Evolutionary conservation across 202 grass and related monocot genomes (phyloP).

Genomic region (Schoenoplectus tabernaemontani): DNA sequence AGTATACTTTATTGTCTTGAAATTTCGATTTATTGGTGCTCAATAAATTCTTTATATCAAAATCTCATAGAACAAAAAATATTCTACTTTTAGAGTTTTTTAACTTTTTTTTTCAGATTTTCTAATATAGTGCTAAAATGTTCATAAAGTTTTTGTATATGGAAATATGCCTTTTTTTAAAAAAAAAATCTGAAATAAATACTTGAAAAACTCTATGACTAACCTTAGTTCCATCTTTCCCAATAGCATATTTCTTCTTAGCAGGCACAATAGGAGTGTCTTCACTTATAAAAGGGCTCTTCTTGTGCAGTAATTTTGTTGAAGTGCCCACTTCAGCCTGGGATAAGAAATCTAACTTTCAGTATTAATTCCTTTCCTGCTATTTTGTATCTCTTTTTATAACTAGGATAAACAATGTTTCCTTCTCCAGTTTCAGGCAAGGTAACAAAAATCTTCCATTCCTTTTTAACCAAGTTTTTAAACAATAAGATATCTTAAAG

Average conservation of each 20-base stretch:
- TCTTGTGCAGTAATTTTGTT: slow-evolving; percentile 56
- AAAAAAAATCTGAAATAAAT: too few relatives aligned
- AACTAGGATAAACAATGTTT: neutral
- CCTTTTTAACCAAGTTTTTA: neutral
- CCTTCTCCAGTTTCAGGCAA: neutral
- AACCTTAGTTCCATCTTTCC: slow-evolving; percentile 88
- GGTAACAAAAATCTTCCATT: slow-evolving; percentile 22
- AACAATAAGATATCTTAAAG: slow-evolving; percentile 7
- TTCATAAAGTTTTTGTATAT: too few relatives aligned
- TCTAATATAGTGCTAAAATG: too few relatives aligned
- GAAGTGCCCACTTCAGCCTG: slow-evolving; percentile 41
- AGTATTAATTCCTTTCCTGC: neutral
- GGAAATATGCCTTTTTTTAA: too few relatives aligned
- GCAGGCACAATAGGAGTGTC: slow-evolving; percentile 33
- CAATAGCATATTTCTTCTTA: slow-evolving; percentile 66
- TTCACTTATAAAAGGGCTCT: slow-evolving; percentile 37
- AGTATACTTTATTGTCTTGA: too few relatives aligned
- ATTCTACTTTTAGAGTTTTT: too few relatives aligned
- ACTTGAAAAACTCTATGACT: neutral
- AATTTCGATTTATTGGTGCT: too few relatives aligned
- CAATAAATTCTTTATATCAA: too few relatives aligned
- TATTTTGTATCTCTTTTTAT: neutral
- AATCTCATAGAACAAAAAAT: too few relatives aligned
- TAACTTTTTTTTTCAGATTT: too few relatives aligned
- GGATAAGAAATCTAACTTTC: slow-evolving; percentile 11